These are phyloP conservation scores for Phlebiopsis flavidoalba DNA, from an alignment of 768 basidiomycete genomes.

Conservation along the genomic window DNA sequence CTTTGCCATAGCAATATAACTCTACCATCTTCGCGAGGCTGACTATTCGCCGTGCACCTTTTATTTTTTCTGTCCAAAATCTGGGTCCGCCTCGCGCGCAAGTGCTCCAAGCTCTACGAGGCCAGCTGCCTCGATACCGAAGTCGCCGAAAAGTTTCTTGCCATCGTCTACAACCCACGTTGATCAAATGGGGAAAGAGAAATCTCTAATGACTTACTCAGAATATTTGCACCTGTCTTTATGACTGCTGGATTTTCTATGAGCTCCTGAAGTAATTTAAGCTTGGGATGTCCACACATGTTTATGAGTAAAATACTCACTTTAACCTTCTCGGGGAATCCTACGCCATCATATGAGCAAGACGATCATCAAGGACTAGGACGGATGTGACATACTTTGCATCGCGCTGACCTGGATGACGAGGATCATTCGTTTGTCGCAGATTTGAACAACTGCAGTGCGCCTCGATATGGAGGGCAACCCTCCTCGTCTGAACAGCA, in stretches of 20 bases:
- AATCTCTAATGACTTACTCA: constrained; percentile 28
- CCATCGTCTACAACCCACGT: constrained; percentile 36
- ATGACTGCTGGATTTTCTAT: constrained; percentile 35
- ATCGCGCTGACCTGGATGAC: constrained; percentile 45
- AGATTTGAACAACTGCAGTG: constrained; percentile 43
- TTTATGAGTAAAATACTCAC: constrained; percentile 19
- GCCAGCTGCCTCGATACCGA: constrained; percentile 33
- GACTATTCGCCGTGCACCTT: constrained; percentile 32
- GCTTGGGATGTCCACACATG: neutral
- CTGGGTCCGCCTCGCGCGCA: constrained; percentile 34
- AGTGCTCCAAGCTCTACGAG: constrained; percentile 44
- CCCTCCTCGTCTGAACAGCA: constrained; percentile 26
- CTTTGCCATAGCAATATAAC: constrained; percentile 30
- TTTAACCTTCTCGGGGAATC: constrained; percentile 39
- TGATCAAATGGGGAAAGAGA: neutral
- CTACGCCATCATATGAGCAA: constrained; percentile 19
- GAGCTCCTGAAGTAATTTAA: constrained; percentile 30
- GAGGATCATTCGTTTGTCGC: constrained; percentile 37
- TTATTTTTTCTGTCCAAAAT: constrained; percentile 26
- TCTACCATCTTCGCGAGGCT: constrained; percentile 39
- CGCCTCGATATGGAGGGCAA: constrained; percentile 9
- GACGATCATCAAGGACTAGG: neutral
- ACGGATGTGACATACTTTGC: constrained; percentile 29
- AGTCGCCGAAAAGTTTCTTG: constrained; percentile 43
- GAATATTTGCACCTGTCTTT: constrained; percentile 46